A percentile compares a stretch with the other conserved stretches of the same genome.
Conservation (phyloP, 2,329 filamentous ascomycete genomes). For the Epichloe glyceriae region DNA sequence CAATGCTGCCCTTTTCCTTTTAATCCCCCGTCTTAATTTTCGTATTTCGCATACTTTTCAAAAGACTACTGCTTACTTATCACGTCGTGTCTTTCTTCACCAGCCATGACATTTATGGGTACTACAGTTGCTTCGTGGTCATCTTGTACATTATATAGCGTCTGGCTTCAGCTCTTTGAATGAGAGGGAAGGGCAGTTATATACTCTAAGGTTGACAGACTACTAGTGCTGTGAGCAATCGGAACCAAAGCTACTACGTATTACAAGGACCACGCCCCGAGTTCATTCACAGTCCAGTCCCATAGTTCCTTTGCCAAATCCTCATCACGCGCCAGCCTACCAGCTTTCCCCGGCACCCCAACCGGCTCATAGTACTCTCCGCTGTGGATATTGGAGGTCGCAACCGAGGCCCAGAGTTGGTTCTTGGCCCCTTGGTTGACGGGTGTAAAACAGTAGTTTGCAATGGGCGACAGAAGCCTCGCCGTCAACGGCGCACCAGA, state of each 20-base stretch:
- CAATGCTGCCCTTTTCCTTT: no score
- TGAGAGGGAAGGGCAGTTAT: no score
- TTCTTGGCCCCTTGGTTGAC: constrained; percentile 23
- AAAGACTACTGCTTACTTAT: no score
- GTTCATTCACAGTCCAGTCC: constrained; percentile 23
- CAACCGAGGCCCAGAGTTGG: constrained; percentile 30
- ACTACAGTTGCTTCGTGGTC: not conserved
- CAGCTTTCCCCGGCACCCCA: constrained; percentile 14
- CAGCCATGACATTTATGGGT: not conserved
- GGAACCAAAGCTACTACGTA: not conserved
- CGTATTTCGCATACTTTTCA: no score
- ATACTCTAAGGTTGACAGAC: no score
- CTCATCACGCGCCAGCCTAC: constrained; percentile 13
- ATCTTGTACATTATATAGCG: not conserved
- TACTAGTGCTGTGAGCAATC: no score
- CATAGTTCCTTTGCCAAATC: constrained; percentile 19
- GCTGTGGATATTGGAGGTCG: constrained; percentile 16
- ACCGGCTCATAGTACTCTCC: constrained; percentile 22
- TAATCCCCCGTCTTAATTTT: no score
- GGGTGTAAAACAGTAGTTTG: constrained; percentile 10
- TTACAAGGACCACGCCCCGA: constrained; percentile 8
- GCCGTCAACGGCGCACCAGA: constrained; percentile 4
- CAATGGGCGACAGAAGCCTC: constrained; percentile 7
- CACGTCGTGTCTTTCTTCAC: not conserved
- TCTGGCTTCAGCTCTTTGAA: not conserved